These are phyloP conservation scores for Remersonia thermophila DNA, from an alignment of 2,329 filamentous ascomycete genomes.

Conservation along the genomic window DNA sequence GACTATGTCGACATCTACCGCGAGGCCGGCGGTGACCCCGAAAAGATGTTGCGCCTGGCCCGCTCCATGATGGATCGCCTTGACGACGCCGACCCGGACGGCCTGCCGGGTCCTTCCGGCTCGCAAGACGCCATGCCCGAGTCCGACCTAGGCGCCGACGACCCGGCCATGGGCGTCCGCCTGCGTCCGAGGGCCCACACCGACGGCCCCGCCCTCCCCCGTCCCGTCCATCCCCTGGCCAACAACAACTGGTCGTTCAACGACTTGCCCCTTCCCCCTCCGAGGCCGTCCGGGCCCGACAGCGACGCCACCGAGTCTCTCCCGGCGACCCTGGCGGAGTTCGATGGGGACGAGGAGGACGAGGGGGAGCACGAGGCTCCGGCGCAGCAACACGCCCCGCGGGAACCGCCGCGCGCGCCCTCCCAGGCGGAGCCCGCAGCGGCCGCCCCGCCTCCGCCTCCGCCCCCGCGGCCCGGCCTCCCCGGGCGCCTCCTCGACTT, in stretches of 20 bases:
- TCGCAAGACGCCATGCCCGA: neutral
- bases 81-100: slow-evolving; percentile 3
- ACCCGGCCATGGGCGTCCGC: slow-evolving; percentile 8
- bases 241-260: slow-evolving; percentile 52
- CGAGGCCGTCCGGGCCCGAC: too few relatives aligned
- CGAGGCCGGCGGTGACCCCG: slow-evolving; percentile 46
- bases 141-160: slow-evolving; percentile 2
- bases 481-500: too few relatives aligned
- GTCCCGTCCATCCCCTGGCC: slow-evolving; percentile 38
- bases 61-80: slow-evolving; percentile 24
- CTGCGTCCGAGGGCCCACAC: slow-evolving; percentile 41
- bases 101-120: neutral
- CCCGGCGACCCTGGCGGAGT: neutral
- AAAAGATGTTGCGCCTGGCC: slow-evolving; percentile 48
- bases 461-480: too few relatives aligned
- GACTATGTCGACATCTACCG: slow-evolving; percentile 45
- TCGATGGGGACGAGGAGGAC: neutral
- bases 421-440: too few relatives aligned
- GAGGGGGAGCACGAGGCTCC: neutral
- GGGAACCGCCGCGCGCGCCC: too few relatives aligned
- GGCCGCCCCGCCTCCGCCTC: too few relatives aligned
- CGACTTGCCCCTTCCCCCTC: slow-evolving; percentile 20
- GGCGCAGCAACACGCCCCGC: too few relatives aligned
- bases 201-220: slow-evolving; percentile 38
- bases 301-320: neutral